Evolutionary conservation across 768 basidiomycete species (phyloP).

Genomic region (Lactarius evosmus): DNA sequence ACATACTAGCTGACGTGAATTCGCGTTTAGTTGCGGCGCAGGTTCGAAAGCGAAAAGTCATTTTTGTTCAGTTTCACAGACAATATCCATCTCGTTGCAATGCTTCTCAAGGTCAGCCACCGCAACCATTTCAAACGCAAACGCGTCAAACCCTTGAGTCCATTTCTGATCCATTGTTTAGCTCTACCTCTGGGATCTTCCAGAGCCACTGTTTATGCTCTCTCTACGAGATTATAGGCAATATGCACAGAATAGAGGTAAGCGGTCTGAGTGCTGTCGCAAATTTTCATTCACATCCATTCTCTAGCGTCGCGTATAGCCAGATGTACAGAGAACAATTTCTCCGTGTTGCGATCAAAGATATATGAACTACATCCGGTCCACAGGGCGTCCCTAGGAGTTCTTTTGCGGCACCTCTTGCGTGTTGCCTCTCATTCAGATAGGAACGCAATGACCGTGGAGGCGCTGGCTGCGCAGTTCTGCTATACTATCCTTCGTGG

Average conservation of each 20-base stretch:
- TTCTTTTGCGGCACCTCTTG: not conserved
- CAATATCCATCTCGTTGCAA: not conserved
- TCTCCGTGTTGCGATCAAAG: not conserved
- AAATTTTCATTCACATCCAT: not conserved
- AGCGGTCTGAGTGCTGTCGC: not conserved
- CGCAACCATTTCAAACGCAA: too few relatives aligned
- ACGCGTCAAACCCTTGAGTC: too few relatives aligned
- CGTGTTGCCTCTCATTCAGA: not conserved
- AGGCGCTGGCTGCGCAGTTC: not conserved
- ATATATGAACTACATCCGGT: not conserved
- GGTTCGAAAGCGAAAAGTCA: not conserved
- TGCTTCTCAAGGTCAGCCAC: not conserved
- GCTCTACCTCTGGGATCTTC: slow-evolving; percentile 1
- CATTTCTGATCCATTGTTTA: too few relatives aligned
- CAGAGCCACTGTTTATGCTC: not conserved
- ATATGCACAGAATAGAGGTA: not conserved
- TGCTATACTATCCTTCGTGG: not conserved
- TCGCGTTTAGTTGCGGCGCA: not conserved
- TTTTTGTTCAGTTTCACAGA: not conserved
- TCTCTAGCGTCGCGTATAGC: not conserved
- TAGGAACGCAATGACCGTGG: not conserved
- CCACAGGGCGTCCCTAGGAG: not conserved
- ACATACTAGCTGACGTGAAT: not conserved
- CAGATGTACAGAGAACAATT: not conserved
- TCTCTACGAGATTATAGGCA: not conserved